phyloP scores from a whole-genome alignment of 441 rosid species.

The Pelargonium cotyledonis region DNA sequence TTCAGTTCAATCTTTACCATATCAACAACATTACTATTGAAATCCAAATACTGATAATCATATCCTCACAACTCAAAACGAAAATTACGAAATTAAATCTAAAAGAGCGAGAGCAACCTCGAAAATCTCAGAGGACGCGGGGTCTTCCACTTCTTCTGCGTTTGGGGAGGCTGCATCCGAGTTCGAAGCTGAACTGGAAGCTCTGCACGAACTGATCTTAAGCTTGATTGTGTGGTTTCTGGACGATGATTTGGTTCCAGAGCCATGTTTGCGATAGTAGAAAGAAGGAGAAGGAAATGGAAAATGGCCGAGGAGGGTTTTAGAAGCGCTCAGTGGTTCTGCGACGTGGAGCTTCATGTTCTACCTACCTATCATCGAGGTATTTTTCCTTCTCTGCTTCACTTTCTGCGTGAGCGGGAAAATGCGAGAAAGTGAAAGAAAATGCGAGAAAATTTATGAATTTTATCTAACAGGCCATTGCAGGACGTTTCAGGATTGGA shows the following conservation, averaged over 20 bases:
- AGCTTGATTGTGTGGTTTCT: slow-evolving; percentile 5
- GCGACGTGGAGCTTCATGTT: neutral
- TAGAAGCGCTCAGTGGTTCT: neutral
- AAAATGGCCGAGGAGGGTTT: neutral
- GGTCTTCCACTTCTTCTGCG: neutral
- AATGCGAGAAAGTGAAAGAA: slow-evolving; percentile 2
- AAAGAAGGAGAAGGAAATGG: slow-evolving; percentile 1
- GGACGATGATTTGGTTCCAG: neutral
- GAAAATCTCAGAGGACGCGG: slow-evolving; percentile 1
- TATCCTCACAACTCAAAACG: neutral
- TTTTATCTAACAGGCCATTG: neutral
- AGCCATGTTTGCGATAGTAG: neutral
- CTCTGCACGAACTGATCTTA: neutral
- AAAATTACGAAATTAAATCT: neutral
- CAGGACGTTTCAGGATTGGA: neutral
- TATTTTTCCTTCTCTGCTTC: neutral
- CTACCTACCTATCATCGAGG: neutral
- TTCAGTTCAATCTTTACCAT: too few species aligned
- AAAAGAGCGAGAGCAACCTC: slow-evolving; percentile 4
- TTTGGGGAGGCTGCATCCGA: neutral
- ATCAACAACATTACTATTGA: too few species aligned
- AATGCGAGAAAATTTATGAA: neutral
- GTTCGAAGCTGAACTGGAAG: neutral
- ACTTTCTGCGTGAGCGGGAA: slow-evolving; percentile 6
- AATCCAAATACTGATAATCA: neutral